Percentiles rank a stretch among this genome's conserved stretches.
Evolutionary conservation across 2,329 filamentous ascomycete species (phyloP).

Genomic region (Parafenestella ontariensis): DNA sequence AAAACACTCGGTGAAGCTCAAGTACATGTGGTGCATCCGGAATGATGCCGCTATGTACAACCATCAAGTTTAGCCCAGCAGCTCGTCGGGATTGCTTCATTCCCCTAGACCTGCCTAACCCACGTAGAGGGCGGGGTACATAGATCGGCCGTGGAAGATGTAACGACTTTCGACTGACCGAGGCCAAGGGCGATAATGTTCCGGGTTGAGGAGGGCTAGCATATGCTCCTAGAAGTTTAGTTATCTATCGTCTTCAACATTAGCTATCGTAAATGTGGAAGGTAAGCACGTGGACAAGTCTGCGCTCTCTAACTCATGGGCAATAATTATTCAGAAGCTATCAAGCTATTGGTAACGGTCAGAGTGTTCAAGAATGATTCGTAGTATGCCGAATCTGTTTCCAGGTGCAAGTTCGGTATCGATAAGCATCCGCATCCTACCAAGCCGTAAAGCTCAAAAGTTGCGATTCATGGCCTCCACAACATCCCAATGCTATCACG

Average conservation of each 20-base stretch:
- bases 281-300: conserved; percentile 85
- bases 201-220: no score
- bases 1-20: no score
- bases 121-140: conserved; percentile 23
- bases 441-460: background rate
- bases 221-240: no score
- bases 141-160: conserved; percentile 29
- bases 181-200: conserved; percentile 38
- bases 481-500: conserved; percentile 45
- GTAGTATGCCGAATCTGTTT: no score
- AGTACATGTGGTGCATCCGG: no score
- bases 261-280: conserved; percentile 84
- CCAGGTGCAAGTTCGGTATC: background rate
- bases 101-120: conserved; percentile 5
- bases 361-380: background rate
- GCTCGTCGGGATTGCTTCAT: background rate
- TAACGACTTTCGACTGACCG: conserved; percentile 16
- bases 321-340: no score
- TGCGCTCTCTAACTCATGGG: no score
- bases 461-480: background rate
- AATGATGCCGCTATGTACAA: no score
- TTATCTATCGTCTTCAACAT: no score
- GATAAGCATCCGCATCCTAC: background rate
- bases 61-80: no score
- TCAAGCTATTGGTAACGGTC: background rate